Base-by-base conservation (phyloP, 441 rosid species). In the Populus hybrid region DNA sequence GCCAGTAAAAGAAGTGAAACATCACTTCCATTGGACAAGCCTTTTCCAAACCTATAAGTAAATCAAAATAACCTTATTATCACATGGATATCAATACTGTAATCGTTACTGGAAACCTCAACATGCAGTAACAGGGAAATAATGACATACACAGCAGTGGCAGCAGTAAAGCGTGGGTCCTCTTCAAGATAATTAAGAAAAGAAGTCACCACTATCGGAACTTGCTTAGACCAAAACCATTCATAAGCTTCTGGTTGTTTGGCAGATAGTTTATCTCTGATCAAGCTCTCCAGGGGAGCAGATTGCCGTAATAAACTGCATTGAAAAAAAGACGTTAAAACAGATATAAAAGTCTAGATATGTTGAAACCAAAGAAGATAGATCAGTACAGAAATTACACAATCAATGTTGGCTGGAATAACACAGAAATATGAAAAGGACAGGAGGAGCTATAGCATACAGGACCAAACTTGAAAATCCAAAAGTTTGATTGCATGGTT, bases 171-270 rank as follows among this genome's bases (percentile, higher is more conserved):
- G 76, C 85, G 87, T 70, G 86, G 82, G 76, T 92, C 97, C 78
- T 82, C 90, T 80, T 97, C 98, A 84, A 93, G 89, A 77, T 81
- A 89, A 87, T 82, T 89, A 68, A 94, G 88, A 86, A 93, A 92
- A 67, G 93, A 89, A 71, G 90, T 71, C 80, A 91, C 93, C 70
- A 81, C 90, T 66, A 81, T 74, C 34, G 98, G 98, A 78, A 93
- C 85, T 85, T 91, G 95, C 83, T 89, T 93, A 42, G 94, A 87
- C 95, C 91, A 94, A 83, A 97, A 92, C 99, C 97, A 88, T 46
- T 93, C 95, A 81, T 85, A 88, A 71, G 86, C 88, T 82, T 92
- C 93, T 80, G 96, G 91, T 72, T 90, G 93, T 81, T 93, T 97
- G 80, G 87, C 88, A 67, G 93, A 90, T 75, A 97, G 79, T 81